Base-by-base conservation (phyloP, 2,329 filamentous ascomycete species). In the Cercospora sp. region DNA sequence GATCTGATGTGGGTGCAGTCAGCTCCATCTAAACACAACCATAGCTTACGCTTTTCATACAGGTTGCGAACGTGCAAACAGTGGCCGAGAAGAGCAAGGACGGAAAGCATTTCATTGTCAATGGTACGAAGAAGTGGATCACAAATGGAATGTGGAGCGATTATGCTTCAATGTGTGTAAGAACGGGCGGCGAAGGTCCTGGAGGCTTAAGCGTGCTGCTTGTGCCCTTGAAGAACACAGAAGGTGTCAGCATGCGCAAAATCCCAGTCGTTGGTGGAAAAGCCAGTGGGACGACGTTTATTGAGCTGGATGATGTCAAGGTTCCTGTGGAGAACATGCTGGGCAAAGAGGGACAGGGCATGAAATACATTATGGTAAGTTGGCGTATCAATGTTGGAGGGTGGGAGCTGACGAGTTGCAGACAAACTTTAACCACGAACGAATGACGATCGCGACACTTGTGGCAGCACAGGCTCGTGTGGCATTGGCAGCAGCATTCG, bases 271-370 rank as follows among this genome's bases (percentile, higher is more conserved):
- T 81, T 93, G 91, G 1, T 85, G 20, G 51, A 10, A 39, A 91
- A 2, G 81, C 91, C 0, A 92, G 91, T 3, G 92, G 88, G 20
- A 95, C 92, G 0, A 87, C 91, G 3, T 94, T 87, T 77, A 86
- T 95, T 74, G 91, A 92, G 61, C 94, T 92, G 78, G 90, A 94
- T 79, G 91, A 95, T 72, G 91, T 93, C 79, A 93, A 92, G 82
- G 92, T 95, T 0, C 92, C 92, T 0, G 90, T 87, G 0, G 86
- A 89, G 77, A 89, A 94, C 79, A 82, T 96, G n/a, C 82, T 96
- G 7, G 92, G 92, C 70, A 83, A 91, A 77, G 92, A 96, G 80
- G 87, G 94, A 82, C 91, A 94, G 82, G 92, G 92, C 5, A 93
- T 95, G 76, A 86, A 89, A 69, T 91, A 95, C 26, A 92, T 95